Evolutionary conservation across 2,329 filamentous ascomycete species (phyloP), one percentile per base, ranked within the genome.

Genomic region (Aspergillus nomiae): DNA sequence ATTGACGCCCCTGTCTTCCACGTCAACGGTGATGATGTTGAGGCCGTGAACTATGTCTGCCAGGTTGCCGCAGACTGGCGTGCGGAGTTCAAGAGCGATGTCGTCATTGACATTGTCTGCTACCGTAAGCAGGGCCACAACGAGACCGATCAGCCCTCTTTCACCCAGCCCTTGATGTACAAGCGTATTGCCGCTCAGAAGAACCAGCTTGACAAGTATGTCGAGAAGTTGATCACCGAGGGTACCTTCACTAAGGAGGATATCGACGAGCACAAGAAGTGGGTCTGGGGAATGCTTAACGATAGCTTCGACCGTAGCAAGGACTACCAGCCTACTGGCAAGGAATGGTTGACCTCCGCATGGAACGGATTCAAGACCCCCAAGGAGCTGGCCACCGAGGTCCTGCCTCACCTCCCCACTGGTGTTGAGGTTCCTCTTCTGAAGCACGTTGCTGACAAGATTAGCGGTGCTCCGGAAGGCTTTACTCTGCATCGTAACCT

Each of bases 341-440:
- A 97, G 83, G 95, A 99, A 82, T 99, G 95, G 95, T 89, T 97
- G 71, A 98, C 95, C 10, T 97, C 94, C 58, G 94, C 95, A 61
- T 99, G 95, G 95, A 96, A 99, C 82, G 94, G 94, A 66, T 98
- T 99, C 89, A 98, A 98, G 84, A 96, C 94, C 36, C 95, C 95
- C 73, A 98, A 97, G 85, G 95, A 99, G 70, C 85, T 99, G 67
- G 94, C 94, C 36, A 95, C 90, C 28, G 95, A 99, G 83, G 89
- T 98, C 53, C 85, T 99, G 58, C 94, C 94, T 57, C 95, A 99
- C 82, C 87, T 92, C 72, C 90, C 92, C 30, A 99, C 95, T 45
- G 91, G 89, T 56, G 89, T 98, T 51, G 89, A 91, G 66, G 76
- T 79, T 64, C 86, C 90, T 67, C 89, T 88, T 16, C 81, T 98